These are phyloP conservation scores for Suillus decipiens DNA, from an alignment of 768 basidiomycete genomes.

Conservation along the genomic window DNA sequence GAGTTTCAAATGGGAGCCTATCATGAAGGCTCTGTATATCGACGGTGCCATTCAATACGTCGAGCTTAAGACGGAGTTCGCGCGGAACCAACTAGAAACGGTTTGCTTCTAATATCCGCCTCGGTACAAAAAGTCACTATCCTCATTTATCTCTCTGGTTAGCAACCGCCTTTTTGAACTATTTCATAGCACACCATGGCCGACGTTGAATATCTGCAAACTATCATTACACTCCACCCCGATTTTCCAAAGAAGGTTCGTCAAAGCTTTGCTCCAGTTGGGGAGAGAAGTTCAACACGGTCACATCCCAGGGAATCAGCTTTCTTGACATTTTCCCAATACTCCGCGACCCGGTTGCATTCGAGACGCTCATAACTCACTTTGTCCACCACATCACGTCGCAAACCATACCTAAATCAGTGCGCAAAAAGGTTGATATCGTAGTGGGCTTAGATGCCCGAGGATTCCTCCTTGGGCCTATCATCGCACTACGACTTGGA, in stretches of 20 bases:
- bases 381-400: constrained; percentile 84
- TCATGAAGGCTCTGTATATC: not conserved
- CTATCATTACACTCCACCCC: constrained; percentile 57
- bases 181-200: constrained; percentile 47
- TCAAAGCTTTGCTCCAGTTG: constrained; percentile 4
- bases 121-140: not conserved
- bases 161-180: not conserved
- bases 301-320: constrained; percentile 68
- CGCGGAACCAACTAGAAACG: not conserved
- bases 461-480: constrained; percentile 93
- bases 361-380: constrained; percentile 91
- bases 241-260: constrained; percentile 92
- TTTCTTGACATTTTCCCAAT: constrained; percentile 97
- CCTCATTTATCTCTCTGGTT: not conserved
- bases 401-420: constrained; percentile 61
- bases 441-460: constrained; percentile 95
- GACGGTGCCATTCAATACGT: not conserved
- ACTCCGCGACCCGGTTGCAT: constrained; percentile 79
- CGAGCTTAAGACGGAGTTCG: not conserved
- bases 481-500: constrained; percentile 86
- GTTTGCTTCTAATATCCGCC: not conserved
- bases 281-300: not conserved
- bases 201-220: constrained; percentile 72
- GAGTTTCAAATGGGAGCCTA: not conserved
- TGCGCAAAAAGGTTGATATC: constrained; percentile 77